Evolutionary conservation across 192 early-diverging fungal genomes (phyloP), one percentile per base, ranked within the genome.

Genomic region (Phycomyces nitens): DNA sequence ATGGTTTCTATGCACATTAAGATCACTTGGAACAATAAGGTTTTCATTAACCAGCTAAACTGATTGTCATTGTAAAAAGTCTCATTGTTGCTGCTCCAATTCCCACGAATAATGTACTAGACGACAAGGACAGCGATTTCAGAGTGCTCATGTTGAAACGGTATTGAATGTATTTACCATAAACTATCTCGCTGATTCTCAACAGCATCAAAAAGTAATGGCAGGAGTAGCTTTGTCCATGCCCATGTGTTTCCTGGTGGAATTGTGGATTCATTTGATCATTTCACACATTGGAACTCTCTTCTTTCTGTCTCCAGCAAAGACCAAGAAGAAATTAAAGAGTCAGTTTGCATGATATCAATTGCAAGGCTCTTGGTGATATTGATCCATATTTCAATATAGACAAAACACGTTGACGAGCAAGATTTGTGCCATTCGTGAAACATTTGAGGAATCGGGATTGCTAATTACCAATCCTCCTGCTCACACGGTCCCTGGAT

Each of bases 391-490:
- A 39, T 42, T 49, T 11, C n/a, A 14, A 3, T 24, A 15, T 51
- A 60, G 64, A 18, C n/a, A 58, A 39, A 18, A 47, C 3, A 49
- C 50, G 14, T 67, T 80, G 18, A 68, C 77, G 22, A 77, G 73
- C 57, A 77, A 74, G 26, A 72, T 84, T 15, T 89, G 87, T 57
- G 90, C 90, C 1, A 72, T 89, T 18, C 83, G 90, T 43, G 88
- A 94, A 70, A 91, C 93, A 0, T 88, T 84, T 66, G 93, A 95
- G 69, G 93, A 95, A 65, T 84, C 84, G 16, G 90, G 90, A 0
- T 64, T 93, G 21, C 62, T 86, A 16, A 68, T 94, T 9, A 66
- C 76, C n/a, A 63, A 76, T 7, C 68, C 82, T 26, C 65, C 66
- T 9, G 62, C 65, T 0, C 39, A 64, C 18, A 47, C 44, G 12